Conservation (phyloP, 768 basidiomycete genomes). For the Russula foetens region DNA sequence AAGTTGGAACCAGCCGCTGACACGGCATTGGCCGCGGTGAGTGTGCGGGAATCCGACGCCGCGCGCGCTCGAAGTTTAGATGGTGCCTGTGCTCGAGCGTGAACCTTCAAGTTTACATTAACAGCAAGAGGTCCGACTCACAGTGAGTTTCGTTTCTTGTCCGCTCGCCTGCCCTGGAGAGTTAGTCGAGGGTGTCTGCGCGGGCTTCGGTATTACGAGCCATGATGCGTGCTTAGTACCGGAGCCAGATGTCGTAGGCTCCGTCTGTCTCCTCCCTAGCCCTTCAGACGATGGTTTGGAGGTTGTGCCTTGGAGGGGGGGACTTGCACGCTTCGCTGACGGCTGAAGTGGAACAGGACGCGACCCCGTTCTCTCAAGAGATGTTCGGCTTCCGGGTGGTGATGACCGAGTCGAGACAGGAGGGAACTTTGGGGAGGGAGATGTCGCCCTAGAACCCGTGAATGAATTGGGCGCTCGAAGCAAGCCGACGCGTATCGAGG, state of each 20-base stretch:
- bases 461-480: slow-evolving; percentile 10
- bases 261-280: background rate
- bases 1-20: slow-evolving; percentile 2
- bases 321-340: slow-evolving; percentile 7
- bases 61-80: slow-evolving; percentile 13
- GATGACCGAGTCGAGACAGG: background rate
- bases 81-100: background rate
- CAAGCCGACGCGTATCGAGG: slow-evolving; percentile 8
- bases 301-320: background rate
- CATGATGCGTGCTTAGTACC: slow-evolving; percentile 14
- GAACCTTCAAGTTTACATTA: background rate
- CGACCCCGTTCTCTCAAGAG: background rate
- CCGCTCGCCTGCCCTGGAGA: background rate
- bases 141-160: background rate
- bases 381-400: background rate
- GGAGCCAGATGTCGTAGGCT: background rate
- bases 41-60: slow-evolving; percentile 17
- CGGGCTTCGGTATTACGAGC: slow-evolving; percentile 12
- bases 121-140: background rate
- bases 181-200: background rate
- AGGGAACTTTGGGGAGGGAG: slow-evolving; percentile 1
- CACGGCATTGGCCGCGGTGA: background rate
- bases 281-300: background rate
- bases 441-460: background rate
- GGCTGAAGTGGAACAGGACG: background rate